Evolutionary conservation across 768 basidiomycete genomes (phyloP), one percentile per base, ranked within the genome.

Genomic region (Galerina marginata): DNA sequence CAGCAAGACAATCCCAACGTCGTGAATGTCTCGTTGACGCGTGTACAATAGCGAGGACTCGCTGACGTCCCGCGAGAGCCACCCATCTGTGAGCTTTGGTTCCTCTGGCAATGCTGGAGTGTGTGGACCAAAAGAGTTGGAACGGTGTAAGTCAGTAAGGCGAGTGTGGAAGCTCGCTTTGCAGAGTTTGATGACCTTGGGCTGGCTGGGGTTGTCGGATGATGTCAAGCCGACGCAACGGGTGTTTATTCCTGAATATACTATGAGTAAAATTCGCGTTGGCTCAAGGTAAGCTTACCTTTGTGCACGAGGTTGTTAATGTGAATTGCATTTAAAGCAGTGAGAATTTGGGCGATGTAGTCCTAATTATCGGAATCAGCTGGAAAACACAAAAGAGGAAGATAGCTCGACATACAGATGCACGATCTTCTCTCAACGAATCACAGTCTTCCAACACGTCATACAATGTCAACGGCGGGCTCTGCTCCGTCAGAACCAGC

Each of bases 371-470:
- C 38, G n/a, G 40, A 58, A 46, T 38, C 40, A 14, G 36, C n/a
- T 26, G 40, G 29, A 25, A n/a, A 42, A 54, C 48, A 20, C 12
- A 53, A 61, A 25, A 11, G 49, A 54, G 29, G 63, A 80, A 57
- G 36, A 15, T 54, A 64, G 33, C 26, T 54, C 59, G 15, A 69
- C 85, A 54, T 64, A 93, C 91, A 42, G 82, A 80, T 15, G 88
- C 89, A 25, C 90, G 81, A 39, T 88, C 87, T 69, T 91, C 86
- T 49, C 86, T 83, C n/a, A 95, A 74, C n/a, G 77, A 81, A 36
- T 90, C 87, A 53, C 85, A 88, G 65, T 92, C 89, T 61, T 89
- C 85, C n/a, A 95, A 75, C 5, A 95, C 83, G 59, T 93, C 90
- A 44, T 86, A 79, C 29, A 95, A 71, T 0, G 86, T 88, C 58